These are phyloP conservation scores for Mrakia blollopis DNA, from an alignment of 768 basidiomycete genomes.

Conservation along the genomic window DNA sequence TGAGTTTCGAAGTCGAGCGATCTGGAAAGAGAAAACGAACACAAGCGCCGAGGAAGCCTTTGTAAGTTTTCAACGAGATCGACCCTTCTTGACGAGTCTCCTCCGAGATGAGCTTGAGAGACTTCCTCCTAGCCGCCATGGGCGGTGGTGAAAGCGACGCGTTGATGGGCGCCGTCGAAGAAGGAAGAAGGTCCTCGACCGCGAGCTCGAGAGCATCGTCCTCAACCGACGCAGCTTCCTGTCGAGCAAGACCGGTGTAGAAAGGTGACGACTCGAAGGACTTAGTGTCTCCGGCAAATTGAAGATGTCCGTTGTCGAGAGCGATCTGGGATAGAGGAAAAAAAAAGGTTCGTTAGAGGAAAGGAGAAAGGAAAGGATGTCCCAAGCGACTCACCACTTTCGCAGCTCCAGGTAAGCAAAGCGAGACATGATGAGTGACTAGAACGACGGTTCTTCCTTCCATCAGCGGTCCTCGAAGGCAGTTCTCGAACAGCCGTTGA, in stretches of 20 bases:
- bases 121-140: conserved; percentile 64
- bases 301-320: conserved; percentile 11
- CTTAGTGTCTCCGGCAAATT: background rate
- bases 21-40: background rate
- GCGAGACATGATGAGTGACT: conserved; percentile 43
- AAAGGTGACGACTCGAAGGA: background rate
- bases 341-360: background rate
- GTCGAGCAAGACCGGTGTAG: background rate
- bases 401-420: conserved; percentile 40
- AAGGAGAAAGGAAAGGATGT: background rate
- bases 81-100: conserved; percentile 13
- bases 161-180: conserved; percentile 39
- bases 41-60: conserved; percentile 10
- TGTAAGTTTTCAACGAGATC: conserved; percentile 15
- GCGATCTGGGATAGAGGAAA: conserved; percentile 3
- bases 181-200: conserved; percentile 51
- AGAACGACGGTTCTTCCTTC: conserved; percentile 39
- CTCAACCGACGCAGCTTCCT: conserved; percentile 50
- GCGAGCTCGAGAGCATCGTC: conserved; percentile 40
- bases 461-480: conserved; percentile 38
- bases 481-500: conserved; percentile 39
- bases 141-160: background rate
- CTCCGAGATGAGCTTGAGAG: conserved; percentile 65
- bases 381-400: conserved; percentile 35
- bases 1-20: background rate